Evolutionary conservation across 1,284 basidiomycete genomes (phyloP).

Genomic region (Anthracocystis setariae): DNA sequence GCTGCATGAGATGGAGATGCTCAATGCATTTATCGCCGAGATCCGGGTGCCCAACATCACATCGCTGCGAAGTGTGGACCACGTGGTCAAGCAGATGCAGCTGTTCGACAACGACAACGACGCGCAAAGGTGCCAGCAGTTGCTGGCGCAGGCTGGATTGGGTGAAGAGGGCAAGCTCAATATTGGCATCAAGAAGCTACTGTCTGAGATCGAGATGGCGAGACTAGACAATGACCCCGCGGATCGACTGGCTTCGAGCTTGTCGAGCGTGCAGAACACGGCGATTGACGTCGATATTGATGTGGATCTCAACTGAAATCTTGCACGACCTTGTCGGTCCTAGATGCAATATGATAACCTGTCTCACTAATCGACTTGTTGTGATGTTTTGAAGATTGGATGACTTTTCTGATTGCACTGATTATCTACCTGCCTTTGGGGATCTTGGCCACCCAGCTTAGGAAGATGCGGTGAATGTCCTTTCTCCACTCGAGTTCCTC

Average conservation of each 20-base stretch:
- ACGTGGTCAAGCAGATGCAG: conserved; percentile 83
- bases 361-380: no score
- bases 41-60: conserved; percentile 85
- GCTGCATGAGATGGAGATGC: conserved; percentile 87
- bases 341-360: background rate
- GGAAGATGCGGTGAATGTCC: conserved; percentile 43
- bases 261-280: conserved; percentile 50
- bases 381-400: background rate
- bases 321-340: no score
- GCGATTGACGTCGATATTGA: conserved; percentile 51
- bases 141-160: conserved; percentile 82
- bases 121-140: conserved; percentile 74
- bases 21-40: conserved; percentile 88
- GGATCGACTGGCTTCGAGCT: conserved; percentile 67
- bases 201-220: conserved; percentile 95
- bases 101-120: conserved; percentile 77
- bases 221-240: conserved; percentile 76
- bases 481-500: conserved; percentile 50
- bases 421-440: conserved; percentile 4
- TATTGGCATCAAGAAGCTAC: conserved; percentile 86
- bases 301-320: conserved; percentile 42
- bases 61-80: conserved; percentile 77
- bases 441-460: conserved; percentile 17
- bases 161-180: conserved; percentile 74
- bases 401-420: background rate